phyloP scores from a whole-genome alignment of 2,329 filamentous ascomycete genomes.

The Akanthomyces dipterigenus region DNA sequence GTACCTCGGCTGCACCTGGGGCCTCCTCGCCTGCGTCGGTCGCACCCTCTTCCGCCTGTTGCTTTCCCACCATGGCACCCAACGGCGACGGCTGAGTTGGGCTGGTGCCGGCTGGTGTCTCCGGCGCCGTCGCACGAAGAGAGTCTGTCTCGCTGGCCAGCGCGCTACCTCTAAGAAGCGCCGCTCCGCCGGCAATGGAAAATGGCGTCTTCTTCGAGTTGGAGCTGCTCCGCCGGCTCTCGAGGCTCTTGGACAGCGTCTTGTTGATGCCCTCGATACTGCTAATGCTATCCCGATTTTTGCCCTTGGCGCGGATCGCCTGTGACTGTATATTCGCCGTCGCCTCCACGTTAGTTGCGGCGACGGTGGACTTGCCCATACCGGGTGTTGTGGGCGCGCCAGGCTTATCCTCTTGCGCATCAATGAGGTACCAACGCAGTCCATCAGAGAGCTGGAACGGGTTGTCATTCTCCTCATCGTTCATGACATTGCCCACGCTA shows the following conservation, averaged over 20 bases:
- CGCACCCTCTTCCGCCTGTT: slow-evolving; percentile 15
- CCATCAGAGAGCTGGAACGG: slow-evolving; percentile 95
- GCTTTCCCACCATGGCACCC: slow-evolving; percentile 17
- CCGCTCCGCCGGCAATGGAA: slow-evolving; percentile 34
- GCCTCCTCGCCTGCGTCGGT: slow-evolving; percentile 11
- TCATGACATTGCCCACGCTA: slow-evolving; percentile 43
- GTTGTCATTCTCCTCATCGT: slow-evolving; percentile 79
- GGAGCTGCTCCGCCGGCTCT: slow-evolving; percentile 83
- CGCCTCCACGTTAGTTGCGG: slow-evolving; percentile 79
- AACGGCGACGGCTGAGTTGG: slow-evolving; percentile 31
- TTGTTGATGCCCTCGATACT: slow-evolving; percentile 69
- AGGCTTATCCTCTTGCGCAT: slow-evolving; percentile 87
- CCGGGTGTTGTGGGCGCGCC: slow-evolving; percentile 89
- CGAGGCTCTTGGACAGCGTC: slow-evolving; percentile 78
- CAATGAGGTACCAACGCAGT: slow-evolving; percentile 90
- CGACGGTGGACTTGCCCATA: slow-evolving; percentile 84
- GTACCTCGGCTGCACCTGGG: slow-evolving; percentile 42
- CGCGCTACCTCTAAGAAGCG: slow-evolving; percentile 42
- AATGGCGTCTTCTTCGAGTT: slow-evolving; percentile 71
- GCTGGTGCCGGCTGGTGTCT: slow-evolving; percentile 33
- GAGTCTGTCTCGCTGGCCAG: slow-evolving; percentile 54
- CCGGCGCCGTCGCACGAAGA: slow-evolving; percentile 41
- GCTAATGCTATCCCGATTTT: slow-evolving; percentile 38
- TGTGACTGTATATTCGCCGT: slow-evolving; percentile 63
- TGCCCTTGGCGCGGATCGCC: slow-evolving; percentile 37